Evolutionary conservation across 208 protist species (phyloP), one percentile per base, ranked within the genome.

Genomic region (Leptomonas pyrrhocoris): DNA sequence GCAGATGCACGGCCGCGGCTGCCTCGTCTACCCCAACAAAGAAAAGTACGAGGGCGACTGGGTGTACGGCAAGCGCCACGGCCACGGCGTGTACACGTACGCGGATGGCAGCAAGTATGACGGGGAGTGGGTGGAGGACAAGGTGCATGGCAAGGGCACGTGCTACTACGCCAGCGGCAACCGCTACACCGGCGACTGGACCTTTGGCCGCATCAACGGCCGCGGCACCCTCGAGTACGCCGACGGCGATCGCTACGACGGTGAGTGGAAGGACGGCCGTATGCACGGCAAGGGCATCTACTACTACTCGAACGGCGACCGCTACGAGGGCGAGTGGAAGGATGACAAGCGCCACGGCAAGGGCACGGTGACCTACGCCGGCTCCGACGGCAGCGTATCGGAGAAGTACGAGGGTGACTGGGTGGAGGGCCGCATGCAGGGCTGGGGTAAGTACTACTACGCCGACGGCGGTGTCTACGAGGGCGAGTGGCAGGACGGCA

Each of bases 371-470:
- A 90, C 86, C 13, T 98, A 98, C 82, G 81, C 87, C 13, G 94
- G 93, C 36, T 81, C 93, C n/a, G 95, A 98, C 67, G 94, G 94
- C 57, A 88, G 73, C 69, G 83, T 96, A 58, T 96, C 91, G 45
- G 91, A 98, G 74, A 93, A 97, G 81, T 98, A 98, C 74, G 94
- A 97, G 38, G 96, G 96, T 36, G 93, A 98, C 73, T 98, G 96
- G 94, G 77, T 96, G 3, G 90, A 97, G 53, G 93, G 93, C 62
- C 87, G 93, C 55, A 98, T 98, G 93, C 93, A 98, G 73, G 96
- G 96, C 25, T 98, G 88, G 87, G 97, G 95, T 48, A 92, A 96
- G 62, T 96, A 98, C 71, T 96, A 88, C 74, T 98, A 98, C 73
- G 87, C 90, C 34, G 97, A 98, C 65, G 95, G 97, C 49, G 93